Conservation (phyloP, 179 eudicot genomes). For the Spergularia azorica region DNA sequence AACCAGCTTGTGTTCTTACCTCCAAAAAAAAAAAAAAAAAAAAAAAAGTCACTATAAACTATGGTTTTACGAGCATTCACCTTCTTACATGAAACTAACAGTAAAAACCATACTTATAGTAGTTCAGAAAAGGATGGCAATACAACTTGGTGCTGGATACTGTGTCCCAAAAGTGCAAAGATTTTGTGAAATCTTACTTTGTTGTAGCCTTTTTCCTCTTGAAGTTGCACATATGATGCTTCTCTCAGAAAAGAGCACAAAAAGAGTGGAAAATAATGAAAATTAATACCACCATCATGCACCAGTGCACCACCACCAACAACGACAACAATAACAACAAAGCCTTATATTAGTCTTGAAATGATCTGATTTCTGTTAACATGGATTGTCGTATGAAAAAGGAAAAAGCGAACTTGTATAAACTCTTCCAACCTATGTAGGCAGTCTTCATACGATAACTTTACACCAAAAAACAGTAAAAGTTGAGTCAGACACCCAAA, state of each 20-base stretch:
- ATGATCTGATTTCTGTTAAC: too few species aligned
- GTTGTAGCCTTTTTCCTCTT: conserved; percentile 8
- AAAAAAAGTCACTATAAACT: too few species aligned
- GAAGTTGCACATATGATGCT: conserved; percentile 12
- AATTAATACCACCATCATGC: not conserved
- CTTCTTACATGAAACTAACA: not conserved
- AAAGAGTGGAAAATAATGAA: not conserved
- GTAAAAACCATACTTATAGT: not conserved
- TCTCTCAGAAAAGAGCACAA: not conserved
- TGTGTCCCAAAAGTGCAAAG: conserved; percentile 24
- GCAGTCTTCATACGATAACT: conserved; percentile 35
- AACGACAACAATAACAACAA: too few species aligned
- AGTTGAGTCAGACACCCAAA: conserved; percentile 30
- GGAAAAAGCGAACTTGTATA: not conserved
- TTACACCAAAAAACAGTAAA: conserved; percentile 8
- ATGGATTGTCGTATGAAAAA: too few species aligned
- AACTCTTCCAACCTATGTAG: conserved; percentile 15
- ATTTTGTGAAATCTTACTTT: conserved; percentile 22
- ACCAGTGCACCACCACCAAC: too few species aligned
- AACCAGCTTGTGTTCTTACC: too few species aligned
- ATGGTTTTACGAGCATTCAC: not conserved
- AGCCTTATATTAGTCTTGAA: too few species aligned
- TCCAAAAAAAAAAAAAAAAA: too few species aligned
- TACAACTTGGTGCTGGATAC: conserved; percentile 17
- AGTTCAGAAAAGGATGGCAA: not conserved